Conservation (phyloP, 495 filamentous ascomycete genomes). For the Aspergillus bertholletiae region DNA sequence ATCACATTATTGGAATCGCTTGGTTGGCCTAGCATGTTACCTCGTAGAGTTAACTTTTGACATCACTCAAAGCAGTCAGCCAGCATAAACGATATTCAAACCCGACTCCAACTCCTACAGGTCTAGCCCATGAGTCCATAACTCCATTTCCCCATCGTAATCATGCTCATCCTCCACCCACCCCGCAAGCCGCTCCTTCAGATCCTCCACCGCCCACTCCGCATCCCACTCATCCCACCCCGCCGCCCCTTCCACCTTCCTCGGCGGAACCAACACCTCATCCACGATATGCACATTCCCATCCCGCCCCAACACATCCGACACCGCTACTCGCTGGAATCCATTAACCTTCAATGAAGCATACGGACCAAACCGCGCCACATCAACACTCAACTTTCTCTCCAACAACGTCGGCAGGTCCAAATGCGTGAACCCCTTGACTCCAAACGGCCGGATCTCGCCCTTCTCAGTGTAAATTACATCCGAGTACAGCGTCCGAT, state of each 20-base stretch:
- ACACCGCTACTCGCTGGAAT: constrained; percentile 51
- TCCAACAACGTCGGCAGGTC: constrained; percentile 67
- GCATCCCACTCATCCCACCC: constrained; percentile 36
- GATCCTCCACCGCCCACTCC: constrained; percentile 61
- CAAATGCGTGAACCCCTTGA: constrained; percentile 46
- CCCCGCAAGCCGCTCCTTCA: constrained; percentile 52
- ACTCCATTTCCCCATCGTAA: constrained; percentile 6
- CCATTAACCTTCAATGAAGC: constrained; percentile 71
- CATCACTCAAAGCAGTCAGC: background rate
- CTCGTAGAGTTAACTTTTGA: background rate
- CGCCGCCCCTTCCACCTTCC: constrained; percentile 34
- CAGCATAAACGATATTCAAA: background rate
- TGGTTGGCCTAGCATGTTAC: background rate
- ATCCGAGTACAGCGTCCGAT: constrained; percentile 79
- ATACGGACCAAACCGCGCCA: constrained; percentile 58
- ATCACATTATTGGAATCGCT: background rate
- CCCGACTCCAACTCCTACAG: background rate
- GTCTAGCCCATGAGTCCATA: background rate
- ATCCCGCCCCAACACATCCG: constrained; percentile 67
- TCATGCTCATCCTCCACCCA: constrained; percentile 29
- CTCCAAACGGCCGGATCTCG: constrained; percentile 17
- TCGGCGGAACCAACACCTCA: constrained; percentile 71
- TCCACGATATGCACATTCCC: constrained; percentile 74
- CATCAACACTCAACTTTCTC: constrained; percentile 59
- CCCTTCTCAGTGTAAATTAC: constrained; percentile 32